A percentile compares a stretch with the other conserved stretches of the same genome.
Conservation (phyloP, 2,329 filamentous ascomycete genomes). For the Clarireedia monteithiana region DNA sequence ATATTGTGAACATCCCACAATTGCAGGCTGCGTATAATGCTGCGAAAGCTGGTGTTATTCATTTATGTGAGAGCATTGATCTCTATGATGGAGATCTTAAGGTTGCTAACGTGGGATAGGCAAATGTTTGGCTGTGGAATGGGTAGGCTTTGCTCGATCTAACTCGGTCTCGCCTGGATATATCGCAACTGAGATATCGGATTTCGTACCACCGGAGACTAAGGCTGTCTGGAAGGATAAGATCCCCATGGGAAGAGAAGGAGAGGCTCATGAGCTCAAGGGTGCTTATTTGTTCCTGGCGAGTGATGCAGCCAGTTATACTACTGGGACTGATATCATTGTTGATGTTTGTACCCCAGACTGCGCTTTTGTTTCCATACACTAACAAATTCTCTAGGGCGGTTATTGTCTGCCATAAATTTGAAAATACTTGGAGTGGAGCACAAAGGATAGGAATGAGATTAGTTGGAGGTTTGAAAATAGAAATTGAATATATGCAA, state of each 20-base stretch:
- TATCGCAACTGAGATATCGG: conserved; percentile 64
- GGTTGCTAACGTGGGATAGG: conserved; percentile 32
- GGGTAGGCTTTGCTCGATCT: conserved; percentile 65
- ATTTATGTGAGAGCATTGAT: conserved; percentile 41
- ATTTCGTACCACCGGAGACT: conserved; percentile 55
- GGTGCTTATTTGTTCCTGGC: conserved; percentile 76
- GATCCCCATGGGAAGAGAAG: conserved; percentile 74
- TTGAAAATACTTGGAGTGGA: too few species aligned
- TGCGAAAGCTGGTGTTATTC: conserved; percentile 58
- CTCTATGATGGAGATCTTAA: not conserved
- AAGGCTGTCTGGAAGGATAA: conserved; percentile 70
- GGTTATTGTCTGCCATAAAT: conserved; percentile 7
- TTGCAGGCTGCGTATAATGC: conserved; percentile 67
- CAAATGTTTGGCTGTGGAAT: conserved; percentile 67
- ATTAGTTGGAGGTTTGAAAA: too few species aligned
- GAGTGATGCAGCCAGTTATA: conserved; percentile 76
- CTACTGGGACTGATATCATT: conserved; percentile 65
- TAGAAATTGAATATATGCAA: too few species aligned
- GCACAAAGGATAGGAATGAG: too few species aligned
- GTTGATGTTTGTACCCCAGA: conserved; percentile 46
- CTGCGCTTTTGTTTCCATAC: not conserved
- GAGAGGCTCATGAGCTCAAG: conserved; percentile 67
- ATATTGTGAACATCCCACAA: conserved; percentile 72
- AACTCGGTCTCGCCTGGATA: conserved; percentile 71
- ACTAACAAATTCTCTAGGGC: not conserved